A percentile compares a stretch with the other conserved stretches of the same genome.
phyloP scores from a whole-genome alignment of 768 basidiomycete species.

The Rhizopogon roseolus region DNA sequence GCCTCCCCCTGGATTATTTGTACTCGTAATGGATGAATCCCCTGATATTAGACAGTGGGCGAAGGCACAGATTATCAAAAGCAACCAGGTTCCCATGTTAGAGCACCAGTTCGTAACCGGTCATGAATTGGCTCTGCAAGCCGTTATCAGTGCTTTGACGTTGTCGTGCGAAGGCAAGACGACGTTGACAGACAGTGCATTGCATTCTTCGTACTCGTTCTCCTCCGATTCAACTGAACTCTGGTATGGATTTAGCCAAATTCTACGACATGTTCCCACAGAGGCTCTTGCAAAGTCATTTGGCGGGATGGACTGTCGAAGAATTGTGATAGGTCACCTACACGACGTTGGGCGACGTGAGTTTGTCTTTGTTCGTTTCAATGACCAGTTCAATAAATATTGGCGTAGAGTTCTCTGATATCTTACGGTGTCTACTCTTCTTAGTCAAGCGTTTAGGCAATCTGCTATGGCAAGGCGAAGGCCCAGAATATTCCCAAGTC shows the following conservation, averaged over 20 bases:
- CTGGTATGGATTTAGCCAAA: conserved; percentile 44
- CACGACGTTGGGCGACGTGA: conserved; percentile 56
- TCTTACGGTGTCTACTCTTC: conserved; percentile 54
- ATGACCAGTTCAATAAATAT: conserved; percentile 4
- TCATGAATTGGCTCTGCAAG: conserved; percentile 42
- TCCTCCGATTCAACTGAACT: conserved; percentile 37
- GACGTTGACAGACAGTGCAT: conserved; percentile 1
- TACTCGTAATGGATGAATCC: conserved; percentile 50
- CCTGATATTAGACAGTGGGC: conserved; percentile 58
- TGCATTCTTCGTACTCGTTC: conserved; percentile 19
- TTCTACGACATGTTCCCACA: conserved; percentile 53
- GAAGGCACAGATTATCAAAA: conserved; percentile 35
- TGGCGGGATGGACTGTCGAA: conserved; percentile 40
- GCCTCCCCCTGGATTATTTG: conserved; percentile 56
- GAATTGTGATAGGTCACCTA: conserved; percentile 55
- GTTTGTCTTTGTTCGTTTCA: conserved; percentile 24
- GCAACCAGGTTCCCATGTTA: conserved; percentile 40
- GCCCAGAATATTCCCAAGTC: conserved; percentile 67
- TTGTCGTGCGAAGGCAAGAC: conserved; percentile 12
- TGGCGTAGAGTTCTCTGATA: conserved; percentile 50
- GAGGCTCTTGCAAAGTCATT: conserved; percentile 31
- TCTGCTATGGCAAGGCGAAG: conserved; percentile 66
- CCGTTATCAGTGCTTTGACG: conserved; percentile 31
- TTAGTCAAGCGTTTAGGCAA: conserved; percentile 53
- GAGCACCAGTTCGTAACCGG: conserved; percentile 40